phyloP scores from a whole-genome alignment of 306 rosid genomes.

The Cucumis hystrix region DNA sequence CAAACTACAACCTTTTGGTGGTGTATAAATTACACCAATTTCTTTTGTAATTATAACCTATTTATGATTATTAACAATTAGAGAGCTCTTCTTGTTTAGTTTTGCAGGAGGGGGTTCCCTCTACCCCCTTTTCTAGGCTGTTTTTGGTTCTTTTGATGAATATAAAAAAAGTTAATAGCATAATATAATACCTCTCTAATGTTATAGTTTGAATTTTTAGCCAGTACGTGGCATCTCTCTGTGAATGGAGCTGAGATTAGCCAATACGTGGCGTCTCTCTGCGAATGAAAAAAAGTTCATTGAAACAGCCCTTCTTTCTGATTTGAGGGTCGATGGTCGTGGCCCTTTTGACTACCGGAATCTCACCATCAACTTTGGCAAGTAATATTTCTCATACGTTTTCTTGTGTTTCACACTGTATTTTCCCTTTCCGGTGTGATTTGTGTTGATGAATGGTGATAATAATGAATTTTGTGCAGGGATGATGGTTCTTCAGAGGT shows the following conservation, averaged over 20 bases:
- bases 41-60: too few species aligned
- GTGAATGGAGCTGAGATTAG: slow-evolving; percentile 71
- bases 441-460: background rate
- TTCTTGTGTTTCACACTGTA: background rate
- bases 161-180: too few species aligned
- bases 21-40: too few species aligned
- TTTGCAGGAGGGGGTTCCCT: too few species aligned
- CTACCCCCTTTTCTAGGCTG: too few species aligned
- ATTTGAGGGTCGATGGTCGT: slow-evolving; percentile 74
- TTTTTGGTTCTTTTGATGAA: too few species aligned
- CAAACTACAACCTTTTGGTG: too few species aligned
- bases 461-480: slow-evolving; percentile 3
- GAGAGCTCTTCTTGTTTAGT: too few species aligned
- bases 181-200: background rate
- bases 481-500: slow-evolving; percentile 69
- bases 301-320: slow-evolving; percentile 41
- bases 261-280: slow-evolving; percentile 43
- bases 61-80: too few species aligned
- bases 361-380: slow-evolving; percentile 51
- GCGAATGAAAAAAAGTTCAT: slow-evolving; percentile 56
- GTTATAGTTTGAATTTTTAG: slow-evolving; percentile 10
- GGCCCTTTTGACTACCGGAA: slow-evolving; percentile 71
- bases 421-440: background rate
- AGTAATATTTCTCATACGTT: slow-evolving; percentile 9
- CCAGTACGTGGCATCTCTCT: slow-evolving; percentile 41